Percentiles rank a stretch among this genome's conserved stretches.
These are phyloP conservation scores for Emydomyces testavorans DNA, from an alignment of 2,329 filamentous ascomycete genomes.

Conservation along the genomic window DNA sequence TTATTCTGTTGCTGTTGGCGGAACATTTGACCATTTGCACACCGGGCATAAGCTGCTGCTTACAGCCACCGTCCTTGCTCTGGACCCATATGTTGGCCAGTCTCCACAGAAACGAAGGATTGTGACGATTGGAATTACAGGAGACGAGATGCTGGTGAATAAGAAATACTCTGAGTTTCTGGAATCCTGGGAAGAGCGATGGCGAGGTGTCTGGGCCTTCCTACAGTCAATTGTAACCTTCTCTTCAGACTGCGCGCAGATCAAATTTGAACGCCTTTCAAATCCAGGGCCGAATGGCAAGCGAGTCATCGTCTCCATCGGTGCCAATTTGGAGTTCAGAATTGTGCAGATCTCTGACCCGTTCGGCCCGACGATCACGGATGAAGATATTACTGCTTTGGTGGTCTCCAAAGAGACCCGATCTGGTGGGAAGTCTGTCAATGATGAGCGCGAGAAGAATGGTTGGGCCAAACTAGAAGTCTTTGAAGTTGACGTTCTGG, in stretches of 20 bases:
- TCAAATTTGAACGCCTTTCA: slow-evolving; percentile 24
- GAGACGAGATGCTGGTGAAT: slow-evolving; percentile 70
- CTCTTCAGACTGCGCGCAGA: slow-evolving; percentile 32
- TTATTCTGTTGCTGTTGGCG: slow-evolving; percentile 65
- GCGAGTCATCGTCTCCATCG: slow-evolving; percentile 24
- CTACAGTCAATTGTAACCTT: slow-evolving; percentile 49
- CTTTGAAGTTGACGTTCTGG: slow-evolving; percentile 82
- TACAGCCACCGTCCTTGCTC: slow-evolving; percentile 67
- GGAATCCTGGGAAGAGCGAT: slow-evolving; percentile 67
- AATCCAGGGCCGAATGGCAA: slow-evolving; percentile 32
- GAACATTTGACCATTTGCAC: slow-evolving; percentile 94
- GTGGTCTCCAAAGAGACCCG: slow-evolving; percentile 83
- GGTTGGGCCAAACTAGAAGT: slow-evolving; percentile 67
- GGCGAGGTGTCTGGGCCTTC: slow-evolving; percentile 58
- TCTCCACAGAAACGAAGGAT: slow-evolving; percentile 28
- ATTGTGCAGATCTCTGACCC: slow-evolving; percentile 79
- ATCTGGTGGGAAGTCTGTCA: slow-evolving; percentile 71
- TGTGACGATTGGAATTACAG: slow-evolving; percentile 77
- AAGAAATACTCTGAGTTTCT: slow-evolving; percentile 79
- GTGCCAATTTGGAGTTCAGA: slow-evolving; percentile 49
- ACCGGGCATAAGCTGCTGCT: slow-evolving; percentile 92
- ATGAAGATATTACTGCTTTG: slow-evolving; percentile 64
- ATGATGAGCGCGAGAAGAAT: slow-evolving; percentile 63
- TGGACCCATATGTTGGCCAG: slow-evolving; percentile 38
- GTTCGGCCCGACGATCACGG: slow-evolving; percentile 81